Conservation (phyloP, 2,329 filamentous ascomycete species). For the Tolypocladium guangdongense region DNA sequence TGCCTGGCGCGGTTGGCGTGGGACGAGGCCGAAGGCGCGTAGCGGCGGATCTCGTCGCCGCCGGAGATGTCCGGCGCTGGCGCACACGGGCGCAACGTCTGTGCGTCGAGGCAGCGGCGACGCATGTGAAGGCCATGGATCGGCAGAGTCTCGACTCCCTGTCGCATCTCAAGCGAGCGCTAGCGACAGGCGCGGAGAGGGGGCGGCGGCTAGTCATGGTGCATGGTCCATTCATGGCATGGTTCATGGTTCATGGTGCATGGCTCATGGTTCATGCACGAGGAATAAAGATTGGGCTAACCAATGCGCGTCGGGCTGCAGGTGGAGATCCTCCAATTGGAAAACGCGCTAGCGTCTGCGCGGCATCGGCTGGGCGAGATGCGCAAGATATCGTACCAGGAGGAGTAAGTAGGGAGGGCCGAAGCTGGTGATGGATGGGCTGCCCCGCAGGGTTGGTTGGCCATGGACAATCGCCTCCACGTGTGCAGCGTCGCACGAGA, state of each 20-base stretch:
- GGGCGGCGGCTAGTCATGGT: background rate
- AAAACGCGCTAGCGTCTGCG: slow-evolving; percentile 73
- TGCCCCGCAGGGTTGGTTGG: too few species aligned
- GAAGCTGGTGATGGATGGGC: too few species aligned
- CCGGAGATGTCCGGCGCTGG: background rate
- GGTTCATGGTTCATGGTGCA: background rate
- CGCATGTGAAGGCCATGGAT: background rate
- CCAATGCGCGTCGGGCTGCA: slow-evolving; percentile 24
- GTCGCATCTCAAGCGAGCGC: background rate
- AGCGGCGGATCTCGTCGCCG: too few species aligned
- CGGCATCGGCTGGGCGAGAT: slow-evolving; percentile 85
- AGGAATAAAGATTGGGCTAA: background rate
- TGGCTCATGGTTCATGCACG: background rate
- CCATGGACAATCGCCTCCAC: background rate
- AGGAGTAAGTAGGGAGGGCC: too few species aligned
- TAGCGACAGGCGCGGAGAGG: background rate
- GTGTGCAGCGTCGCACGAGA: background rate
- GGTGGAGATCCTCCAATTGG: slow-evolving; percentile 95
- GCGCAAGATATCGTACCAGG: slow-evolving; percentile 92
- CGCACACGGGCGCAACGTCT: background rate
- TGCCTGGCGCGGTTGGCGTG: background rate
- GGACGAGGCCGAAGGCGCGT: background rate
- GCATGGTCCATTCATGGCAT: too few species aligned
- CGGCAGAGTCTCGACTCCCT: background rate
- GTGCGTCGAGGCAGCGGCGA: background rate